Base-by-base conservation (phyloP, 208 protist genomes). In the Lotmaria passim region DNA sequence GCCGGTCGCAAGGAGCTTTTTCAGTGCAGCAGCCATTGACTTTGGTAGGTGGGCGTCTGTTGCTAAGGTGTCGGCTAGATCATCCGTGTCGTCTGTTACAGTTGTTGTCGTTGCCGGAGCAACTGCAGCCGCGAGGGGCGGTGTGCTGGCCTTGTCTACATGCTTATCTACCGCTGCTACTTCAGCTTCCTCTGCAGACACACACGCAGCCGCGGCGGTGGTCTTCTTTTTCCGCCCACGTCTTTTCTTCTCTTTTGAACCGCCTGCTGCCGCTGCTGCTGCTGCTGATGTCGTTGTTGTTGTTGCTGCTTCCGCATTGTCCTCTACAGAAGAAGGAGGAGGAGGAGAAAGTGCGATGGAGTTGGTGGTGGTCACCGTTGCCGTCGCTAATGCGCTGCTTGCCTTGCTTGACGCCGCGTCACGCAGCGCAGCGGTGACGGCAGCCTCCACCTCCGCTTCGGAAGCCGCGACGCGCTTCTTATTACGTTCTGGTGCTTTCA, bases 181-280 rank as follows among this genome's bases (percentile, higher is more conserved):
- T 5, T 24, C 50, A 1, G 50, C 8, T 12, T 31, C 19, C 48
- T 4, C 23, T 31, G 48, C 48, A 26, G 23, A 15, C 48, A 23
- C 24, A 7, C 21, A 12, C 7, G 48, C 48, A 31, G 23, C n/a
- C 6, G 8, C 8, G n/a, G 19, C 44, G n/a, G 11, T 21, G 44
- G 34, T 58, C 36, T 47, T 58, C 36, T 47, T 60, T 23, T 47
- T 60, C 7, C 55, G 55, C 3, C 55, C 55, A 21, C 55, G 55
- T 19, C 55, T 15, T 23, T 60, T 60, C 36, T 47, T 60, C 0
- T 4, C 55, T 44, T 60, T 33, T 8, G 36, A 10, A 30, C 38
- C 36, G 23, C 11, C 38, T 21, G 12, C 55, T 7, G n/a, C 46
- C 15, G 44, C 19, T 51, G n/a, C 46, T 8, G 46, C 41, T 17